Evolutionary conservation across 345 rosid species (phyloP).

Genomic region (Eucalyptus erythrocorys): DNA sequence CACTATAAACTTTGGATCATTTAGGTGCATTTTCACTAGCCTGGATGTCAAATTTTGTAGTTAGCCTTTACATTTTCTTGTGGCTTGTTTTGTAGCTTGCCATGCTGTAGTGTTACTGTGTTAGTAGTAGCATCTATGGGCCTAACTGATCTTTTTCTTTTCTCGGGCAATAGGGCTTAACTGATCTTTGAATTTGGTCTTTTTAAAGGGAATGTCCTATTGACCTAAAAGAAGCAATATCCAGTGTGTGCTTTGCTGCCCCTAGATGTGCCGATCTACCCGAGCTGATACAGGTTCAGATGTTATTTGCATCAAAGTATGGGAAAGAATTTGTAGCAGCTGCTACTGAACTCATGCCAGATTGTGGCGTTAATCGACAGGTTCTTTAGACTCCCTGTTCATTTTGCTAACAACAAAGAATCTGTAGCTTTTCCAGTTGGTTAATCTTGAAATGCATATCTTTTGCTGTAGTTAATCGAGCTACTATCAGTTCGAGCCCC

Average conservation of each 20-base stretch:
- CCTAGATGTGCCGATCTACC: slow-evolving; percentile 95
- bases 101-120: background rate
- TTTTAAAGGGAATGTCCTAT: slow-evolving; percentile 89
- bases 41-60: background rate
- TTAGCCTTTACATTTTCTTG: background rate
- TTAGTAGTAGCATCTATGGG: background rate
- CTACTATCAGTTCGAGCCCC: slow-evolving; percentile 87
- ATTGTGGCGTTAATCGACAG: slow-evolving; percentile 98
- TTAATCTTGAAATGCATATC: background rate
- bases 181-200: background rate
- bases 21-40: background rate
- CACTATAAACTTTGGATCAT: background rate
- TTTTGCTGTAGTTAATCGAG: slow-evolving; percentile 62
- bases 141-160: background rate
- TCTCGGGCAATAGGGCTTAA: background rate
- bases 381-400: slow-evolving; percentile 10
- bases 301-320: slow-evolving; percentile 69
- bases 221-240: slow-evolving; percentile 92
- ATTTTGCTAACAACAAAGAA: background rate
- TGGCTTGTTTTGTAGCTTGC: background rate
- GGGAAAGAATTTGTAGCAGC: slow-evolving; percentile 90
- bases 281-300: slow-evolving; percentile 88
- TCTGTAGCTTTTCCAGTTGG: background rate
- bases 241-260: slow-evolving; percentile 92
- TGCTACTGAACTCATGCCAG: slow-evolving; percentile 89